These are phyloP conservation scores for Amorphotheca resinae DNA, from an alignment of 495 filamentous ascomycete species.

Conservation along the genomic window DNA sequence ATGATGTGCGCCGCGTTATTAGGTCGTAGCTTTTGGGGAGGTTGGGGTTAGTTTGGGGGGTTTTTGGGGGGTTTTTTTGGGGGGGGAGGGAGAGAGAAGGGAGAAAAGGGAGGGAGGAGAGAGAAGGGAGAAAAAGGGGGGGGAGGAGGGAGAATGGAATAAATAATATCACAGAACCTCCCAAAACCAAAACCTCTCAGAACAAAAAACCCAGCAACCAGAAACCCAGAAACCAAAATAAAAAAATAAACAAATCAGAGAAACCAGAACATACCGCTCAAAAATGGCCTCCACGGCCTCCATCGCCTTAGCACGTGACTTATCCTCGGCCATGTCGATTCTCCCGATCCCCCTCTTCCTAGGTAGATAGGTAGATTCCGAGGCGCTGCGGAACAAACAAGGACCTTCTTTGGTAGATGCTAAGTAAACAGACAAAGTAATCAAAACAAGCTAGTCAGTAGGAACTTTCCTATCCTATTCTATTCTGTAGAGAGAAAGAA, in stretches of 20 bases:
- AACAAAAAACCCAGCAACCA: background rate
- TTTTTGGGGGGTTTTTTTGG: background rate
- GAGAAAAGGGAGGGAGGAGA: background rate
- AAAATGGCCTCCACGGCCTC: constrained; percentile 27
- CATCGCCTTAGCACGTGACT: constrained; percentile 20
- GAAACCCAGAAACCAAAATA: no score
- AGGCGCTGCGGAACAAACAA: no score
- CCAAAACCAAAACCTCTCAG: background rate
- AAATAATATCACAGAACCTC: background rate
- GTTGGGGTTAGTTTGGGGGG: background rate
- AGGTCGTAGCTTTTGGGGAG: constrained; percentile 16
- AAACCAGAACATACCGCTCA: constrained; percentile 25
- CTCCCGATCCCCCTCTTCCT: background rate
- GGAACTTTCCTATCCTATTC: no score
- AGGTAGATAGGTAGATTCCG: no score
- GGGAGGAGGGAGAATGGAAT: background rate
- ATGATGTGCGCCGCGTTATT: constrained; percentile 8
- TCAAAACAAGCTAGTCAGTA: no score
- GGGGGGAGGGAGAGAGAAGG: background rate
- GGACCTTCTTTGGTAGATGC: no score
- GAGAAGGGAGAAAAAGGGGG: background rate
- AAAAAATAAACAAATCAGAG: no score
- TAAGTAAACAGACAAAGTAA: no score
- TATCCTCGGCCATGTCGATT: constrained; percentile 2
- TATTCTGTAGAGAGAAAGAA: no score